Percentiles rank a stretch among this genome's conserved stretches.
These are phyloP conservation scores for Globisporangium abappressorium DNA, from an alignment of 352 stramenopile genomes.

Conservation along the genomic window DNA sequence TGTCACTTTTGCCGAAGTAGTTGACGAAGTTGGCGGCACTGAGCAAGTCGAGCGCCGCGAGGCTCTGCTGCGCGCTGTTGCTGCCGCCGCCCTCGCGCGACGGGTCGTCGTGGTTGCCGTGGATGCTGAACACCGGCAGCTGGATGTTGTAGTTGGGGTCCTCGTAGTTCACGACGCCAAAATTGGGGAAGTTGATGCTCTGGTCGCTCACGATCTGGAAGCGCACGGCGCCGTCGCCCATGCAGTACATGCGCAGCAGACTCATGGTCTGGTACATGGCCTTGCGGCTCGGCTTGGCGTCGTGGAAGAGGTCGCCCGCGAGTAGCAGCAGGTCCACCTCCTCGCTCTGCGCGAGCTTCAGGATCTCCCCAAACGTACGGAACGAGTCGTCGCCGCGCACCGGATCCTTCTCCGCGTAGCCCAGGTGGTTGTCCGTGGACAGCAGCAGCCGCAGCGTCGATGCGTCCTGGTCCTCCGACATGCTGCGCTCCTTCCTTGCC, in stretches of 20 bases:
- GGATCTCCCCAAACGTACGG: constrained; percentile 86
- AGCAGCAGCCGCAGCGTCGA: constrained; percentile 90
- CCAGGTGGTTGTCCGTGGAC: constrained; percentile 99
- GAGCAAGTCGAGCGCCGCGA: constrained; percentile 96
- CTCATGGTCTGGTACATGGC: constrained; percentile 97
- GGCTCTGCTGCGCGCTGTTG: constrained; percentile 46
- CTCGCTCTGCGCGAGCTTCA: constrained; percentile 61
- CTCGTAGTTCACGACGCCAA: constrained; percentile 95
- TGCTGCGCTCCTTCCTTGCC: neutral
- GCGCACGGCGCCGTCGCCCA: constrained; percentile 82
- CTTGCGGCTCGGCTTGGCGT: constrained; percentile 97
- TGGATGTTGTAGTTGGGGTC: constrained; percentile 94
- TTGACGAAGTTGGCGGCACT: constrained; percentile 96
- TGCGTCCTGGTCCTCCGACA: constrained; percentile 20
- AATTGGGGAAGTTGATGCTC: constrained; percentile 88
- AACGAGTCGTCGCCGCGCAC: constrained; percentile 94
- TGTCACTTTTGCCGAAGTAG: constrained; percentile 96
- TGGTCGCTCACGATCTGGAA: constrained; percentile 92
- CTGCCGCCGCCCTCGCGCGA: constrained; percentile 85
- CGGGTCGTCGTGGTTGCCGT: constrained; percentile 99
- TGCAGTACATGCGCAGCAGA: constrained; percentile 94
- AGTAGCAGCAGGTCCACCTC: constrained; percentile 93
- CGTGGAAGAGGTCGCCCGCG: constrained; percentile 98
- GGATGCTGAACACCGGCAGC: constrained; percentile 98
- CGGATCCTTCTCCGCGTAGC: constrained; percentile 95